Evolutionary conservation across 2,329 filamentous ascomycete genomes (phyloP).

Genomic region (Fusarium transvaalense): DNA sequence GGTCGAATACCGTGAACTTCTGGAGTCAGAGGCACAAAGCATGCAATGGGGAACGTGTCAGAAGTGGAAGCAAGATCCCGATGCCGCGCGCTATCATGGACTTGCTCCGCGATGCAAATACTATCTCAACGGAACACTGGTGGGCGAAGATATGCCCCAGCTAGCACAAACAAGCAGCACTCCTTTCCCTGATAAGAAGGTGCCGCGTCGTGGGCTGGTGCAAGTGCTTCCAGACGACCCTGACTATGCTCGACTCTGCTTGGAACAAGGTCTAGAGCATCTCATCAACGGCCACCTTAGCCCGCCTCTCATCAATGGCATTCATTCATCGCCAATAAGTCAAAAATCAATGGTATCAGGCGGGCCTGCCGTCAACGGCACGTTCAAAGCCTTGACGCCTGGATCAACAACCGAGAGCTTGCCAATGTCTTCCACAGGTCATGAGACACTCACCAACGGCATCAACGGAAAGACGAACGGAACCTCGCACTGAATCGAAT

Average conservation of each 20-base stretch:
- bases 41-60: constrained; percentile 57
- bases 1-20: constrained; percentile 70
- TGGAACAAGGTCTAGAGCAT: constrained; percentile 69
- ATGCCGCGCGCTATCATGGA: constrained; percentile 62
- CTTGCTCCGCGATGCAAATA: constrained; percentile 70
- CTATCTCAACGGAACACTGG: constrained; percentile 67
- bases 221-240: constrained; percentile 68
- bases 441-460: constrained; percentile 50
- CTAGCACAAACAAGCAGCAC: constrained; percentile 62
- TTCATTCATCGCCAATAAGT: constrained; percentile 61
- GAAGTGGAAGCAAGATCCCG: constrained; percentile 72
- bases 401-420: constrained; percentile 38
- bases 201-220: constrained; percentile 67
- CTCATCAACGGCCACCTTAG: constrained; percentile 62
- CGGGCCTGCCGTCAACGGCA: constrained; percentile 51
- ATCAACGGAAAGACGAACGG: constrained; percentile 46
- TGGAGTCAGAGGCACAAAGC: constrained; percentile 63
- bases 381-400: constrained; percentile 39
- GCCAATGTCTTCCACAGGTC: constrained; percentile 22
- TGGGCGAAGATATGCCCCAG: constrained; percentile 64
- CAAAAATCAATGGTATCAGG: constrained; percentile 49
- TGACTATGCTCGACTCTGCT: constrained; percentile 67
- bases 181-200: constrained; percentile 67
- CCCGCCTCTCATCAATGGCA: constrained; percentile 61
- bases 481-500: constrained; percentile 25